phyloP scores from a whole-genome alignment of 1,284 basidiomycete species.

The Leccinum proliferum region DNA sequence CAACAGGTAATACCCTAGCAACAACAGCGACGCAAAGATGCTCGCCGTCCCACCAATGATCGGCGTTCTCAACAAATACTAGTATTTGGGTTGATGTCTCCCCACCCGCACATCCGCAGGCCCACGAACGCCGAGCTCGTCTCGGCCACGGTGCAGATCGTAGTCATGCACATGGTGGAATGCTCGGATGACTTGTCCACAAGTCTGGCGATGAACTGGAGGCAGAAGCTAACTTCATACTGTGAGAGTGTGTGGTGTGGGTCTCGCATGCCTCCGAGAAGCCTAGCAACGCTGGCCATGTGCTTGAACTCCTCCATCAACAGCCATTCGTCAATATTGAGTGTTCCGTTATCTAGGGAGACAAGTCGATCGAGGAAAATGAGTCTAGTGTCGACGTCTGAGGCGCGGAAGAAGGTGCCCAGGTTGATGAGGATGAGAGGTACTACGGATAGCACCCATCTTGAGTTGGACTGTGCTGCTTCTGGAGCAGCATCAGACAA shows the following conservation, averaged over 20 bases:
- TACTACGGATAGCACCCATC: constrained; percentile 53
- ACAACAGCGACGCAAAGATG: constrained; percentile 49
- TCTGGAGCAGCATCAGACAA: constrained; percentile 37
- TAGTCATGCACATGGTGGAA: constrained; percentile 15
- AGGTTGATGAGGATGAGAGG: constrained; percentile 52
- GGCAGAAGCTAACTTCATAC: constrained; percentile 25
- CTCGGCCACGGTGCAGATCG: constrained; percentile 19
- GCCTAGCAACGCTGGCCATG: constrained; percentile 33
- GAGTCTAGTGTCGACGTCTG: constrained; percentile 51
- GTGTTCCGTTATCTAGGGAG: constrained; percentile 49
- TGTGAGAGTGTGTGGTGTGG: constrained; percentile 29
- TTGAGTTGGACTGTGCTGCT: constrained; percentile 25
- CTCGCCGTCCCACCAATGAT: constrained; percentile 70
- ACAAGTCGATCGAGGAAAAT: constrained; percentile 52
- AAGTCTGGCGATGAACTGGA: constrained; percentile 19
- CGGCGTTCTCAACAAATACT: constrained; percentile 83
- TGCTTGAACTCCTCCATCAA: constrained; percentile 53
- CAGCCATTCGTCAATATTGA: constrained; percentile 68
- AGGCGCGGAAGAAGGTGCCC: constrained; percentile 45
- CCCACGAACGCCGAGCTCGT: constrained; percentile 36
- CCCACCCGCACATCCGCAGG: constrained; percentile 97
- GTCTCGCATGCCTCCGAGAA: constrained; percentile 29
- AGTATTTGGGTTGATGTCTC: constrained; percentile 87
- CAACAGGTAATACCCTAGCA: constrained; percentile 70
- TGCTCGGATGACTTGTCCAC: constrained; percentile 16